phyloP scores from a whole-genome alignment of 345 rosid genomes.

The Eucalyptus coolabah region DNA sequence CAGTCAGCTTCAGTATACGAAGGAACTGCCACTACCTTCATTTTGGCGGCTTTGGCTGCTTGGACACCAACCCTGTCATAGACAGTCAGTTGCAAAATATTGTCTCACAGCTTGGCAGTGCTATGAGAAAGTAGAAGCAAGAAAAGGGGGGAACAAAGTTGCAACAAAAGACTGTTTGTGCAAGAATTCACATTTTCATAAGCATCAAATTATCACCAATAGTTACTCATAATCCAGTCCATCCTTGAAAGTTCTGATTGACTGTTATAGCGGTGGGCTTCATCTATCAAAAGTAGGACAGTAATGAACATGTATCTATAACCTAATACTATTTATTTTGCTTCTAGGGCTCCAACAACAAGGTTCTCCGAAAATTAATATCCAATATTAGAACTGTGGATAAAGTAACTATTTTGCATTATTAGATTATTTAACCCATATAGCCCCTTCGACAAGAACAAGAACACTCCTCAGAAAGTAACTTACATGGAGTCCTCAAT shows the following conservation, averaged over 20 bases:
- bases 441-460: neutral
- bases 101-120: neutral
- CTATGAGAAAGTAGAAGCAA: neutral
- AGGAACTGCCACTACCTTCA: conserved; percentile 33
- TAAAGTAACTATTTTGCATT: neutral
- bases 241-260: neutral
- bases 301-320: neutral
- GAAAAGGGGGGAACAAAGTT: neutral
- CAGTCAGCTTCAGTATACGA: conserved; percentile 21
- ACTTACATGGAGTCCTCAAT: conserved; percentile 39
- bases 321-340: neutral
- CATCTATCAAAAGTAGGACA: neutral
- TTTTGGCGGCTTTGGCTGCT: conserved; percentile 30
- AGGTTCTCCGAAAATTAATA: neutral
- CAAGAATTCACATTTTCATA: neutral
- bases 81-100: neutral
- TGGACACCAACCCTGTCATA: conserved; percentile 23
- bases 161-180: neutral
- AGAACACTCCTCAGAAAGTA: neutral
- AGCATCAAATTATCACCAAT: neutral
- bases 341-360: neutral
- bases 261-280: neutral
- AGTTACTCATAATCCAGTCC: neutral
- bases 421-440: neutral
- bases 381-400: neutral